These are phyloP conservation scores for Entomortierella chlamydospora DNA, from an alignment of 192 early-diverging fungal genomes.

Conservation along the genomic window DNA sequence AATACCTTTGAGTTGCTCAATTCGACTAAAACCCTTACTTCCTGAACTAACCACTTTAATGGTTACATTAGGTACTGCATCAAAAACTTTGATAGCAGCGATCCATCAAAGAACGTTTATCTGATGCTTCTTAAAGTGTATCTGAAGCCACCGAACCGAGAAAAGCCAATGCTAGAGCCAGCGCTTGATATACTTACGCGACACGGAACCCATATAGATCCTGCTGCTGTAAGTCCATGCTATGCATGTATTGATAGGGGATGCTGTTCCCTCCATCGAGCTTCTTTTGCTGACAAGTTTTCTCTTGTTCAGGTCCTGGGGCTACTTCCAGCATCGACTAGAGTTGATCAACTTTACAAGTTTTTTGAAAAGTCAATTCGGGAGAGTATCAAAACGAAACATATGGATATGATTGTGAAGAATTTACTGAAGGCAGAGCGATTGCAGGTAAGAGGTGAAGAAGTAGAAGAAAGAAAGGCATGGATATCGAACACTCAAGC, in stretches of 20 bases:
- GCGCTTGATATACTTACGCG: slow-evolving; percentile 70
- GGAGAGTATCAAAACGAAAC: slow-evolving; percentile 68
- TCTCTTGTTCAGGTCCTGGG: slow-evolving; percentile 48
- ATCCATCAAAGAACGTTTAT: slow-evolving; percentile 68
- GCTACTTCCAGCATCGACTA: slow-evolving; percentile 56
- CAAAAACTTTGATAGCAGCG: slow-evolving; percentile 63
- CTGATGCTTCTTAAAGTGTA: slow-evolving; percentile 73
- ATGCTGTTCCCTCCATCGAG: neutral
- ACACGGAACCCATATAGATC: slow-evolving; percentile 78
- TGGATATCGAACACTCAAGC: neutral
- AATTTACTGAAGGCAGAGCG: slow-evolving; percentile 77
- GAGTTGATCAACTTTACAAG: slow-evolving; percentile 57
- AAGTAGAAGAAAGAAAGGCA: neutral
- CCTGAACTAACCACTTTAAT: slow-evolving; percentile 3
- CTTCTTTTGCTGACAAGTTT: neutral
- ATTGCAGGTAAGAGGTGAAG: slow-evolving; percentile 72
- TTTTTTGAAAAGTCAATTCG: slow-evolving; percentile 75
- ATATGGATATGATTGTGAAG: slow-evolving; percentile 75
- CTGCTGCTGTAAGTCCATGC: slow-evolving; percentile 47
- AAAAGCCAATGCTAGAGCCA: slow-evolving; percentile 63
- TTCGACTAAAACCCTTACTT: neutral
- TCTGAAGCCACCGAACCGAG: slow-evolving; percentile 59
- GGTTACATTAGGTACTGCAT: slow-evolving; percentile 70
- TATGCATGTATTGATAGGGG: neutral
- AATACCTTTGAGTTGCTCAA: too few species aligned